Conservation (phyloP, 2,329 filamentous ascomycete genomes). For the Tympanopsis confertula region DNA sequence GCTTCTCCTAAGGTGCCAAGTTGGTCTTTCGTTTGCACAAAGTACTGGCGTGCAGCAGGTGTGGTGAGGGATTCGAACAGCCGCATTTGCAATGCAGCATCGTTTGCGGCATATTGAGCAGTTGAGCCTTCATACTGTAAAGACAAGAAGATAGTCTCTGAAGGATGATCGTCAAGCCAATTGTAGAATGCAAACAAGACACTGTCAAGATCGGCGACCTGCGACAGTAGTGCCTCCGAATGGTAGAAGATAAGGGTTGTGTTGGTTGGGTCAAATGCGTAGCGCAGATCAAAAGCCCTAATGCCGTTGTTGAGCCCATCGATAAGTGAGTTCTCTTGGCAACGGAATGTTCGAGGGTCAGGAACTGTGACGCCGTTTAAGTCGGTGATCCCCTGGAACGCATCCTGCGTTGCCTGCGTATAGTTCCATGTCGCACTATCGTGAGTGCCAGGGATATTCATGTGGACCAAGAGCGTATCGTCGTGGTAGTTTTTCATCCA, state of each 20-base stretch:
- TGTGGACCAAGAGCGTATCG: conserved; percentile 25
- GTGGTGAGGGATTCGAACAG: conserved; percentile 25
- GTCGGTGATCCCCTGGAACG: conserved; percentile 23
- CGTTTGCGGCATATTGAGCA: conserved; percentile 14
- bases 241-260: conserved; percentile 35
- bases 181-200: conserved; percentile 32
- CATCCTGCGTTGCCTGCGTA: conserved; percentile 24
- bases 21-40: conserved; percentile 21
- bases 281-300: conserved; percentile 36
- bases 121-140: conserved; percentile 31
- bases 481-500: conserved; percentile 35
- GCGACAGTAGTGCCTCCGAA: conserved; percentile 26
- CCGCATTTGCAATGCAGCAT: conserved; percentile 20
- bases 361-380: conserved; percentile 18
- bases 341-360: conserved; percentile 22
- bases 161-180: conserved; percentile 32
- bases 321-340: conserved; percentile 23
- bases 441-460: conserved; percentile 38
- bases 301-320: conserved; percentile 30
- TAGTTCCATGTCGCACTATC: conserved; percentile 41
- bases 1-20: conserved; percentile 20
- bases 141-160: conserved; percentile 31
- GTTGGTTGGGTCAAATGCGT: conserved; percentile 31
- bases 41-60: conserved; percentile 21
- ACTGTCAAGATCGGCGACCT: conserved; percentile 27